phyloP scores from a whole-genome alignment of 1,284 basidiomycete genomes.

The Ceraceosorus guamensis region DNA sequence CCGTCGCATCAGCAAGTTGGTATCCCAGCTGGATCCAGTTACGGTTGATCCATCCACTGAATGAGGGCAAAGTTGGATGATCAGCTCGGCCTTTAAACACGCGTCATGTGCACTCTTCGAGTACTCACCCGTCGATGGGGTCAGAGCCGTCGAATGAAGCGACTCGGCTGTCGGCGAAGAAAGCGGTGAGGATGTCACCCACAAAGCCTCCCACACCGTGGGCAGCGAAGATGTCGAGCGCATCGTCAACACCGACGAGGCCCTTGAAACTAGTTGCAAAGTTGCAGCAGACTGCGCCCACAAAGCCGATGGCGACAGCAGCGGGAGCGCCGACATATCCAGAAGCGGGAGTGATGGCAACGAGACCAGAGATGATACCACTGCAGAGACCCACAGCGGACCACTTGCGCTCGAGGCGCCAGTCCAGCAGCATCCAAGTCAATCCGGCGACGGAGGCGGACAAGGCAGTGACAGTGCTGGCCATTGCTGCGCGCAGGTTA shows the following conservation, averaged over 20 bases:
- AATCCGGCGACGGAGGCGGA: constrained; percentile 66
- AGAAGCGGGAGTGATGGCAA: constrained; percentile 49
- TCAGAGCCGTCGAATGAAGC: constrained; percentile 74
- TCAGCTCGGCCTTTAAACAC: constrained; percentile 56
- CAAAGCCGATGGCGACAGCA: constrained; percentile 64
- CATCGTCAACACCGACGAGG: constrained; percentile 49
- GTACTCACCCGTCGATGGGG: constrained; percentile 55
- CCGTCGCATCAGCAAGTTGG: constrained; percentile 72
- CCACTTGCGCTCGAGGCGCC: constrained; percentile 74
- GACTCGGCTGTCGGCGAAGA: constrained; percentile 81
- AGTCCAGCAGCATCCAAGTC: constrained; percentile 84
- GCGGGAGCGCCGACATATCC: constrained; percentile 59
- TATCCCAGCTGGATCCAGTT: constrained; percentile 66
- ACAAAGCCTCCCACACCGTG: constrained; percentile 82
- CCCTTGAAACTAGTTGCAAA: constrained; percentile 89
- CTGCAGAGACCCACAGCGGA: constrained; percentile 49
- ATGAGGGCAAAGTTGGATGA: no score
- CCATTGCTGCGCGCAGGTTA: constrained; percentile 76
- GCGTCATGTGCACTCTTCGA: constrained; percentile 14
- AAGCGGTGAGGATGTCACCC: constrained; percentile 73
- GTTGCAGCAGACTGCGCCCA: constrained; percentile 60
- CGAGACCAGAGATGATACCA: constrained; percentile 51
- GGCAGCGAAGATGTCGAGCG: constrained; percentile 69
- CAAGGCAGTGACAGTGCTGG: constrained; percentile 77
- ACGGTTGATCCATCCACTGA: constrained; percentile 87